A percentile compares a stretch with the other conserved stretches of the same genome.
These are phyloP conservation scores for Babjeviella inositovora DNA, from an alignment of 805 yeast species.

Conservation along the genomic window DNA sequence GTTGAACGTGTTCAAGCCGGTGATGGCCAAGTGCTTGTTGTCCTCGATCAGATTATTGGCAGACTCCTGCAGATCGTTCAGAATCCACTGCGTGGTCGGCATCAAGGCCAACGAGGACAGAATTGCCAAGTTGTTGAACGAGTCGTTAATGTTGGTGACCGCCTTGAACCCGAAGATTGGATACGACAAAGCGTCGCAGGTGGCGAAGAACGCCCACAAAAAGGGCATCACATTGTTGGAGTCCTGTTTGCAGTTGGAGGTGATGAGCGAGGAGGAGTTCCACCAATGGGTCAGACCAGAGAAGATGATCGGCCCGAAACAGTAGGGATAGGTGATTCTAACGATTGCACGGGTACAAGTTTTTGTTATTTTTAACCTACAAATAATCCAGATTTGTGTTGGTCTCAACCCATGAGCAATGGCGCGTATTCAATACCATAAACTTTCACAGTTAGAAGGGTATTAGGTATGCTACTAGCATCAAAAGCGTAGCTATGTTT, in stretches of 20 bases:
- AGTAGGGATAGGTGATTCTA: too few relatives aligned
- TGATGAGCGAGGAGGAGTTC: conserved; percentile 70
- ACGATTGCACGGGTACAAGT: too few relatives aligned
- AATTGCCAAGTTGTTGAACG: conserved; percentile 77
- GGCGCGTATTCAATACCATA: too few relatives aligned
- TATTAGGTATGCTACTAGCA: too few relatives aligned
- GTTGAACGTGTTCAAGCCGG: conserved; percentile 96
- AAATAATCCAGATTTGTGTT: too few relatives aligned
- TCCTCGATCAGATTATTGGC: conserved; percentile 78
- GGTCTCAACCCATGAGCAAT: too few relatives aligned
- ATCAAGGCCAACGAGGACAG: conserved; percentile 78
- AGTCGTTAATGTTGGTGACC: conserved; percentile 95
- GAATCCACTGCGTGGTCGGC: conserved; percentile 90
- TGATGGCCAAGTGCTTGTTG: conserved; percentile 80
- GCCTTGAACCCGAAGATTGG: conserved; percentile 98
- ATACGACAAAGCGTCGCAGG: conserved; percentile 93
- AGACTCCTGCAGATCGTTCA: conserved; percentile 82
- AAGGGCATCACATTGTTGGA: conserved; percentile 93
- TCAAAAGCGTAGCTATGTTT: too few relatives aligned
- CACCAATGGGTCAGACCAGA: conserved; percentile 97
- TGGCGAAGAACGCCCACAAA: conserved; percentile 97
- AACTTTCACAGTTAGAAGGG: too few relatives aligned
- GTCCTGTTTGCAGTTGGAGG: conserved; percentile 85
- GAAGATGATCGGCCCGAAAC: conserved; percentile 95
- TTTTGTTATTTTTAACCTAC: too few relatives aligned